Evolutionary conservation across 352 stramenopile genomes (phyloP), one percentile per base, ranked within the genome.

Genomic region (Globisporangium camurandrum): DNA sequence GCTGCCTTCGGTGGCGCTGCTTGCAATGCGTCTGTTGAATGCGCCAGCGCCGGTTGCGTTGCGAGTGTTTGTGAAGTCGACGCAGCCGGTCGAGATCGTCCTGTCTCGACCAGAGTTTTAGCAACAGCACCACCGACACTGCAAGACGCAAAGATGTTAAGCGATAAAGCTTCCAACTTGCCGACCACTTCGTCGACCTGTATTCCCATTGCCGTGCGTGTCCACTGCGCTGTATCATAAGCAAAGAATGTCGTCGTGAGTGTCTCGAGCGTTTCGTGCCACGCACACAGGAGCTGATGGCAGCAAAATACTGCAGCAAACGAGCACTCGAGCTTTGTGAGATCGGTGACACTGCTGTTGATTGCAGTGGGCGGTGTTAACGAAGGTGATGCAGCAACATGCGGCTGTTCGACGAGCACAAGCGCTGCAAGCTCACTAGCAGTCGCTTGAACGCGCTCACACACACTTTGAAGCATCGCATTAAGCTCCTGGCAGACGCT

Each of bases 221-320:
- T 44, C 46, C 19, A 47, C 38, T n/a, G 14, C 27, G 14, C 48
- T 12, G 28, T 20, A 24, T 36, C 27, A 22, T 11, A 19, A 2
- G 41, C 41, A 40, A 60, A 55, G 43, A 54, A 60, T 12, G 24
- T 51, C 22, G 39, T 38, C 45, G 54, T 12, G 14, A 39, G 23
- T 28, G 23, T 50, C 23, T 41, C 39, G 12, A 60, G 12, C 11
- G 10, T 37, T 14, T 39, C 11, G 20, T 24, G 23, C 54, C 36
- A 56, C 11, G 22, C 16, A 7, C 20, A 42, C 8, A 61, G 20
- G 12, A 46, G 3, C 14, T 51, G 23, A 9, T 26, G 54, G 17
- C 49, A 27, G 10, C 17, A 41, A 6, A 56, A 56, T 4, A 42
- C 41, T 1, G 33, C 24, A 16, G 14, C 34, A 38, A 61, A 56